phyloP scores from a whole-genome alignment of 352 stramenopile species.

The Phytophthora tentaculata region DNA sequence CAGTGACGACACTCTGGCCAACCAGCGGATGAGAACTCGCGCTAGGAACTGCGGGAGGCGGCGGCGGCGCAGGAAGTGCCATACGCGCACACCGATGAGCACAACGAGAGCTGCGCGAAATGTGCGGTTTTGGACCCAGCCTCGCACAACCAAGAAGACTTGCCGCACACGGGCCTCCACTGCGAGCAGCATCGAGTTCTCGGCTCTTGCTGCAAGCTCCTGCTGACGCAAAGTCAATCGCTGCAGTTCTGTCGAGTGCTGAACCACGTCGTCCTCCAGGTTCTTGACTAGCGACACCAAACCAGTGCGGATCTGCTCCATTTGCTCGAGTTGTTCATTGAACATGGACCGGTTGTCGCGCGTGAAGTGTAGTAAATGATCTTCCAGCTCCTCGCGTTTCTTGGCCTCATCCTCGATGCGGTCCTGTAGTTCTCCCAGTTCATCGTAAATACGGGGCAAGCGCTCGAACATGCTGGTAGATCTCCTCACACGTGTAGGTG shows the following conservation, averaged over 20 bases:
- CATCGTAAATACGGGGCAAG: constrained; percentile 68
- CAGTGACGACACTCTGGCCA: constrained; percentile 61
- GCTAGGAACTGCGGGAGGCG: constrained; percentile 65
- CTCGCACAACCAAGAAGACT: constrained; percentile 41
- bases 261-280: constrained; percentile 63
- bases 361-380: constrained; percentile 67
- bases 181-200: constrained; percentile 55
- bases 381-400: constrained; percentile 73
- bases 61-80: constrained; percentile 56
- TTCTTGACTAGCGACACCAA: constrained; percentile 65
- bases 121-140: constrained; percentile 55
- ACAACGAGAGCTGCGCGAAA: constrained; percentile 62
- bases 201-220: constrained; percentile 38
- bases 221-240: constrained; percentile 44
- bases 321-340: constrained; percentile 53
- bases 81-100: constrained; percentile 53
- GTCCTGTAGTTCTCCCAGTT: constrained; percentile 71
- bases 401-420: constrained; percentile 73
- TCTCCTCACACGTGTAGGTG: constrained; percentile 25
- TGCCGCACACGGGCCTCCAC: constrained; percentile 47
- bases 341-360: constrained; percentile 67
- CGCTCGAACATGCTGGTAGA: constrained; percentile 72
- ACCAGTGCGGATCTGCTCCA: constrained; percentile 59
- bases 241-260: constrained; percentile 73
- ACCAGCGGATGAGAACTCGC: constrained; percentile 64